These are phyloP conservation scores for Clavispora fructus DNA, from an alignment of 805 yeast species.

Conservation along the genomic window DNA sequence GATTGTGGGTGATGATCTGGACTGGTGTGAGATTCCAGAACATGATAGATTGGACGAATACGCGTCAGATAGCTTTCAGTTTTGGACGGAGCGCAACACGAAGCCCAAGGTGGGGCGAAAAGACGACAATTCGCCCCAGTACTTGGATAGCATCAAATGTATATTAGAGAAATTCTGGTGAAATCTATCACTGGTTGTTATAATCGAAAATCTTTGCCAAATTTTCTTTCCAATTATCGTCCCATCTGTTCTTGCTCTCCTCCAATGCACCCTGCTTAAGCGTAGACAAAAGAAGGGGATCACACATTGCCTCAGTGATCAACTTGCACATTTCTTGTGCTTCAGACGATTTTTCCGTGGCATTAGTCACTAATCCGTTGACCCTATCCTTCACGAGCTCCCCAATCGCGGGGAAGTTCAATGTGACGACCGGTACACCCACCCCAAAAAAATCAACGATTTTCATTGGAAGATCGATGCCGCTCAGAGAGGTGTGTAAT, in stretches of 20 bases:
- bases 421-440: slow-evolving; percentile 84
- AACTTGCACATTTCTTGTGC: slow-evolving; percentile 22
- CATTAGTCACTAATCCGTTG: slow-evolving; percentile 59
- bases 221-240: slow-evolving; percentile 57
- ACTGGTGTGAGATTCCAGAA: slow-evolving; percentile 50
- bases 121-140: slow-evolving; percentile 25
- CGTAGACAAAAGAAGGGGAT: slow-evolving; percentile 26
- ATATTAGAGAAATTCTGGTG: background rate
- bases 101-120: slow-evolving; percentile 18
- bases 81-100: slow-evolving; percentile 39
- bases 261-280: slow-evolving; percentile 63
- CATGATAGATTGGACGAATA: slow-evolving; percentile 40
- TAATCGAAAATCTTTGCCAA: slow-evolving; percentile 31
- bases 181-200: background rate
- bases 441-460: slow-evolving; percentile 94
- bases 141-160: slow-evolving; percentile 19
- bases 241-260: slow-evolving; percentile 75
- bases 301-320: slow-evolving; percentile 22
- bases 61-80: slow-evolving; percentile 40
- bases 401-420: slow-evolving; percentile 67
- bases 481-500: slow-evolving; percentile 86
- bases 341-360: slow-evolving; percentile 6
- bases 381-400: slow-evolving; percentile 67
- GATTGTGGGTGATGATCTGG: slow-evolving; percentile 13
- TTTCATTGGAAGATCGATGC: slow-evolving; percentile 95